phyloP scores from a whole-genome alignment of 2,329 filamentous ascomycete genomes.

The Trichoderma koningii region DNA sequence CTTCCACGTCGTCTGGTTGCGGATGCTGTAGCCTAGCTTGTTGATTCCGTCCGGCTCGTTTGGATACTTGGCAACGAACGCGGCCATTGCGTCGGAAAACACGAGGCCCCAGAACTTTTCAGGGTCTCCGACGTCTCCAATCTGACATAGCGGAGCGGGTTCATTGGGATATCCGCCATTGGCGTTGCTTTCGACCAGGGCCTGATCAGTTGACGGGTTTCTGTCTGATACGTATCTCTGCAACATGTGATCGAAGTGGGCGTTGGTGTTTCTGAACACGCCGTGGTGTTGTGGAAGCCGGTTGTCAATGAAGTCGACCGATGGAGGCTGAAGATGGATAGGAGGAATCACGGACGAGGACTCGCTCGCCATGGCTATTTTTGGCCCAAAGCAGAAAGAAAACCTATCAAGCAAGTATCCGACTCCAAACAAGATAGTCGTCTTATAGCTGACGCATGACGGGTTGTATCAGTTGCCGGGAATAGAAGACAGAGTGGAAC shows the following conservation, averaged over 20 bases:
- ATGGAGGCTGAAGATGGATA: constrained; percentile 19
- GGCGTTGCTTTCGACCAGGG: neutral
- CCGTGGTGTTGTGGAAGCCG: constrained; percentile 3
- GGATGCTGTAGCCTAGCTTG: constrained; percentile 14
- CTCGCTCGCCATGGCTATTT: neutral
- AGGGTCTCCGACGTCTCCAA: constrained; percentile 3
- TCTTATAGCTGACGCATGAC: neutral
- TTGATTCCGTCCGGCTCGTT: neutral
- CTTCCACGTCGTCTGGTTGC: constrained; percentile 13
- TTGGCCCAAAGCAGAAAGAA: neutral
- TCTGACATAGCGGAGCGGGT: neutral
- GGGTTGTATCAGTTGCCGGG: neutral
- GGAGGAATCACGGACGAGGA: neutral
- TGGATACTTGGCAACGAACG: neutral
- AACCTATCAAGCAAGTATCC: neutral
- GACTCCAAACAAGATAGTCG: neutral
- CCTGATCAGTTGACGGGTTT: neutral
- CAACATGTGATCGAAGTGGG: neutral
- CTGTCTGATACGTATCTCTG: neutral
- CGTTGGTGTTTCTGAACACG: constrained; percentile 2
- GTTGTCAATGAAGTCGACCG: constrained; percentile 22
- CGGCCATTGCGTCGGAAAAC: constrained; percentile 1
- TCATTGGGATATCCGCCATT: neutral
- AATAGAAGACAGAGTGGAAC: neutral
- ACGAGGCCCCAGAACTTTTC: constrained; percentile 20